Evolutionary conservation across 257 asterid species (phyloP), one percentile per base, ranked within the genome.

Genomic region (Rehmannia glutinosa): DNA sequence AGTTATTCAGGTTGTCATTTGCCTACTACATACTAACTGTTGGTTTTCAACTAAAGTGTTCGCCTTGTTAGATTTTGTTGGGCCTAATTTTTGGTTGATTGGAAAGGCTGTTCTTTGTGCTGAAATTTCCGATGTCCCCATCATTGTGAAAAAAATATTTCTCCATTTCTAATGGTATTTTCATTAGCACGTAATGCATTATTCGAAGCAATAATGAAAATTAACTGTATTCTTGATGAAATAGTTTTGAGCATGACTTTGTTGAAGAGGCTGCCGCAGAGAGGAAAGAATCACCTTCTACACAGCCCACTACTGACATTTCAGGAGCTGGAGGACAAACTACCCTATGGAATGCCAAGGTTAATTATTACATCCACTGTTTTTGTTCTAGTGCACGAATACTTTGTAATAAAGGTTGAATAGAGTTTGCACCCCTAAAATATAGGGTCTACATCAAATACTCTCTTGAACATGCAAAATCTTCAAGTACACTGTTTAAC

Each of bases 331-430:
- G 82, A 25, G 82, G 76, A 23, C 81, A 46, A 58, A 53, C 74
- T 52, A 85, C 94, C 23, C 73, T 88, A 17, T 94, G 99, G 99
- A 88, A 87, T 80, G 96, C 99, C 19, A 94, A 94, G 99, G 99
- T 94, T 35, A 57, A 43, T 35, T 71, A 53, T 66, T 19, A 12
- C 32, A 64, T 19, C 6, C 30, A 23, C 30, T 23, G 53, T 50
- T 63, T 36, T 2, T 38, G n/a, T 52, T 76, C 19, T 67, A 8
- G 20, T 71, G 68, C 23, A 57, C 17, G 24, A 17, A 39, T 36
- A 12, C n/a, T 13, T 61, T 61, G 53, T 69, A 51, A 19, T 63
- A 15, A 57, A 17, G 59, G 35, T 52, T 52, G 32, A 52, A 52
- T 52, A 6, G n/a, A 27, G 9, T 53, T 27, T 53, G 57, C 61